Conservation (phyloP, 768 basidiomycete species). For the Xerocomellus amylosporus region DNA sequence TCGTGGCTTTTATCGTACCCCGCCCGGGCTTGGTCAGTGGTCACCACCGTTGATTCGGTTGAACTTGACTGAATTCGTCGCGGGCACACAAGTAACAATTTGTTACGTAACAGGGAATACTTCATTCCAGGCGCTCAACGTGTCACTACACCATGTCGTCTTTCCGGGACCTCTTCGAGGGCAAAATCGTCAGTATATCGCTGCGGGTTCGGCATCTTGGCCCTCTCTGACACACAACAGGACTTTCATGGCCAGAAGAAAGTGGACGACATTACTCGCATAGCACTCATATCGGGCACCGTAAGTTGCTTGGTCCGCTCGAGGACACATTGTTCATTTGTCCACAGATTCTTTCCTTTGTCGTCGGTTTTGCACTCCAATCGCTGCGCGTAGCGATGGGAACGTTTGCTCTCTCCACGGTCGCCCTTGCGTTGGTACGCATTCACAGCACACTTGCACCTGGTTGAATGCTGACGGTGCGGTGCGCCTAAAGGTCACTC, state of each 20-base stretch:
- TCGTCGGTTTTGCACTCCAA: conserved; percentile 28
- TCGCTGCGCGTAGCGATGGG: conserved; percentile 27
- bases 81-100: not conserved
- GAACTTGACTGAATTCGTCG: too few relatives aligned
- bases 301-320: conserved; percentile 15
- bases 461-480: not conserved
- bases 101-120: conserved; percentile 15
- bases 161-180: conserved; percentile 28
- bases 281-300: conserved; percentile 22
- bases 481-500: conserved; percentile 40
- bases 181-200: conserved; percentile 27
- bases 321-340: not conserved
- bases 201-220: not conserved
- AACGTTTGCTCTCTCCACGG: conserved; percentile 21
- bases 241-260: conserved; percentile 33
- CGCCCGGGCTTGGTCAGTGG: not conserved
- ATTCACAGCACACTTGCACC: too few relatives aligned
- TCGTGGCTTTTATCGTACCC: not conserved
- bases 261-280: conserved; percentile 23
- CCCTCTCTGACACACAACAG: conserved; percentile 14
- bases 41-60: too few relatives aligned
- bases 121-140: not conserved
- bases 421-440: conserved; percentile 22
- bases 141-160: conserved; percentile 22
- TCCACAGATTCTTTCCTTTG: conserved; percentile 30